phyloP scores from a whole-genome alignment of 345 rosid species.

The Salix brachista region DNA sequence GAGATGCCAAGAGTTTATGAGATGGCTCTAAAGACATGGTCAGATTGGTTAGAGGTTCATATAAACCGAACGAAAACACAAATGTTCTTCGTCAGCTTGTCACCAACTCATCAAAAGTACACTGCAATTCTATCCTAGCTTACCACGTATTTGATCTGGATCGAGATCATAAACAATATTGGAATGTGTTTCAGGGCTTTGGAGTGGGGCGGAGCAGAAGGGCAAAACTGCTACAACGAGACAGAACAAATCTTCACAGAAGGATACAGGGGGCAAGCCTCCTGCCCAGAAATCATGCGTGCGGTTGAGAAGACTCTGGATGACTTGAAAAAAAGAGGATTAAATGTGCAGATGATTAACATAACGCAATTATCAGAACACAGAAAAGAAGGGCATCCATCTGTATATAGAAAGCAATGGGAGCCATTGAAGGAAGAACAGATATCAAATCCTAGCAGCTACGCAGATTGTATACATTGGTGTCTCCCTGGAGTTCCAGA shows the following conservation, averaged over 20 bases:
- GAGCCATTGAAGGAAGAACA: constrained; percentile 48
- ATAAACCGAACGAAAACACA: constrained; percentile 18
- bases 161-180: not conserved
- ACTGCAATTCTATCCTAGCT: not conserved
- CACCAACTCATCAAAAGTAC: constrained; percentile 31
- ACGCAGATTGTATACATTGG: constrained; percentile 91
- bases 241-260: constrained; percentile 40
- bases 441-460: constrained; percentile 46
- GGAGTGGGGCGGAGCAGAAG: constrained; percentile 63
- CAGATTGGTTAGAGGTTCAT: constrained; percentile 28
- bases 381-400: constrained; percentile 80
- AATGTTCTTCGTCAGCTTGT: constrained; percentile 23
- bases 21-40: constrained; percentile 29
- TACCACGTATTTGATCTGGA: not conserved
- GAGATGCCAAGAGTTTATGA: constrained; percentile 34
- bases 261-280: constrained; percentile 49
- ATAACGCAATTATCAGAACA: constrained; percentile 72
- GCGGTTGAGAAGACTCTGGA: constrained; percentile 42
- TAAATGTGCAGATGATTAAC: constrained; percentile 55
- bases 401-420: constrained; percentile 71
- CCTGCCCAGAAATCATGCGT: constrained; percentile 52
- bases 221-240: constrained; percentile 59
- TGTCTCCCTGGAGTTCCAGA: constrained; percentile 93
- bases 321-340: constrained; percentile 42
- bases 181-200: constrained; percentile 40